A percentile compares a stretch with the other conserved stretches of the same genome.
phyloP scores from a whole-genome alignment of 2,329 filamentous ascomycete species.

The Magnaporthiopsis rhizophila region DNA sequence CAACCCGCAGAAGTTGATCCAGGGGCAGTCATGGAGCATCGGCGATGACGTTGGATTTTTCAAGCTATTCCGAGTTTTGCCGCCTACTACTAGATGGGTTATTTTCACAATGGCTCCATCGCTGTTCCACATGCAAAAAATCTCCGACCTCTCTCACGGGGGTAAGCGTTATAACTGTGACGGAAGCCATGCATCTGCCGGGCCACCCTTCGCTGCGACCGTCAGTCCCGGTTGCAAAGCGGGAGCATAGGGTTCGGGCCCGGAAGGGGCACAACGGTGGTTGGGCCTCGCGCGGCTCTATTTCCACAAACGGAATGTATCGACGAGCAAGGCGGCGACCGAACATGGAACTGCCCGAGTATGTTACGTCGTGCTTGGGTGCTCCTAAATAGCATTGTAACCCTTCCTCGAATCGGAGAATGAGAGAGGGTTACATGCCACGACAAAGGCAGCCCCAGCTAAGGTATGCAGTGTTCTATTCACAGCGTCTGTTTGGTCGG shows the following conservation, averaged over 20 bases:
- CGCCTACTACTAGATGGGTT: too few species aligned
- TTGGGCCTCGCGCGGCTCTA: neutral
- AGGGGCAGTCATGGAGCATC: slow-evolving; percentile 32
- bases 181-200: neutral
- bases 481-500: neutral
- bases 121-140: neutral
- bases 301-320: neutral
- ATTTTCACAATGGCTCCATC: too few species aligned
- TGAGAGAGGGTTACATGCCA: neutral
- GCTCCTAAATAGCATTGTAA: neutral
- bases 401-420: neutral
- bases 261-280: neutral
- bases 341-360: neutral
- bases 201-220: neutral
- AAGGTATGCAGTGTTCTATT: neutral
- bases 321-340: neutral
- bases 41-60: neutral
- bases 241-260: neutral
- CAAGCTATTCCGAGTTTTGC: neutral
- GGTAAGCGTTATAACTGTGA: neutral
- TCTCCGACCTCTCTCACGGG: neutral
- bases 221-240: neutral
- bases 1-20: slow-evolving; percentile 62
- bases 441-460: neutral
- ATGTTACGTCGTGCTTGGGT: neutral